Evolutionary conservation across 2,329 filamentous ascomycete genomes (phyloP), one percentile per base, ranked within the genome.

Genomic region (Endoconidiophora laricicola): DNA sequence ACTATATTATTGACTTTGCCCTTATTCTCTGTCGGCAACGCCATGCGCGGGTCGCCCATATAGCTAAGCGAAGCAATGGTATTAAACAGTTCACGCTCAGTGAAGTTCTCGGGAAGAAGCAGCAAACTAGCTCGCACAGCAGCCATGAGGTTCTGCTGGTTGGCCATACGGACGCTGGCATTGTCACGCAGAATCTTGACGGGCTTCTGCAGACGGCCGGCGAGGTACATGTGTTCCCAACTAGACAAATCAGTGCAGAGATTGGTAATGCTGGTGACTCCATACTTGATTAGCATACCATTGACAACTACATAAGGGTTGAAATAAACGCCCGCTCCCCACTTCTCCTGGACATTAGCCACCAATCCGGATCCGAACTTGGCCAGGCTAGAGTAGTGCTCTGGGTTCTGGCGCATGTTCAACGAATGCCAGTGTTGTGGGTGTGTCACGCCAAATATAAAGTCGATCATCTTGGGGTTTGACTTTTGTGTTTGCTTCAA

Each of bases 181-280:
- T 98, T 86, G 62, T 98, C 91, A 46, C 88, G 82, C 16, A 98
- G 74, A 57, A 98, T 96, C 69, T 98, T 96, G 65, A 94, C 91
- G 1, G 91, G 91, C 63, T 98, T 98, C 56, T 98, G 91, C 48
- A 98, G 73, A 33, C 91, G 83, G 3, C 91, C 91, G 4, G 93
- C 91, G n/a, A 98, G 76, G 64, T 98, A 98, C 23, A 98, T 71
- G 0, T 86, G 94, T 55, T 94, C 81, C 91, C 91, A 98, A 52
- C 87, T 79, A 26, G 79, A 83, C 22, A 98, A 74, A 62, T 98
- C 91, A 40, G 73, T 74, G 58, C 86, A 88, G 14, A 98, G 70
- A 2, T 88, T 95, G 60, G 93, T 81, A 56, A 96, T 75, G 59
- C 93, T 94, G 41, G 95, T 93, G 20, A 98, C 91, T 18, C 90